These are phyloP conservation scores for Sporothrix pallida DNA, from an alignment of 2,329 filamentous ascomycete genomes.

Conservation along the genomic window DNA sequence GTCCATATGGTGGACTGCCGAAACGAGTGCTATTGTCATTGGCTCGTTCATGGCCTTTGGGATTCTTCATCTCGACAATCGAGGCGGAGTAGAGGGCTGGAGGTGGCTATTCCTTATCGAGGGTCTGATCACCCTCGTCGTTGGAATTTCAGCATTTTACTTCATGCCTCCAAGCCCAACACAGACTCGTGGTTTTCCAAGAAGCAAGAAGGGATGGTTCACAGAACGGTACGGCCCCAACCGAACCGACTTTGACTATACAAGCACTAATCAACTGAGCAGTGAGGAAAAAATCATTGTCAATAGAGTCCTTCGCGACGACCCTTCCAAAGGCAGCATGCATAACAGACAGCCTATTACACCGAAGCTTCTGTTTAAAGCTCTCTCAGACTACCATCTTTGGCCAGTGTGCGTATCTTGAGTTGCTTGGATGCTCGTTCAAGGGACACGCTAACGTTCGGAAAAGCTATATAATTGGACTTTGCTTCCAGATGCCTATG, in stretches of 20 bases:
- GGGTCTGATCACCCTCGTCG: conserved; percentile 51
- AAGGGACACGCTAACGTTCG: neutral
- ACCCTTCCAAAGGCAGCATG: conserved; percentile 65
- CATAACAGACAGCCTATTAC: conserved; percentile 65
- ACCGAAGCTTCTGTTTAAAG: conserved; percentile 55
- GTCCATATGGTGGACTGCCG: conserved; percentile 51
- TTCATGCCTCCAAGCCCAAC: conserved; percentile 60
- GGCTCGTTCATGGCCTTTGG: conserved; percentile 49
- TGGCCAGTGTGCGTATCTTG: conserved; percentile 54
- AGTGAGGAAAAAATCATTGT: conserved; percentile 64
- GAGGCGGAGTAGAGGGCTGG: conserved; percentile 48
- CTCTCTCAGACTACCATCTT: conserved; percentile 49
- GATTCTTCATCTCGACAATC: conserved; percentile 49
- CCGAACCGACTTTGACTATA: neutral
- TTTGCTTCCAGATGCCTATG: conserved; percentile 60
- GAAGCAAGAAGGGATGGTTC: conserved; percentile 64
- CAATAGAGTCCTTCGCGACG: conserved; percentile 63
- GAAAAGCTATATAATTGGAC: conserved; percentile 48
- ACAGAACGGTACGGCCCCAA: conserved; percentile 47
- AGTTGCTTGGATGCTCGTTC: neutral
- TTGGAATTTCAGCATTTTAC: conserved; percentile 60
- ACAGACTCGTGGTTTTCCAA: conserved; percentile 61
- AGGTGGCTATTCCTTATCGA: conserved; percentile 63
- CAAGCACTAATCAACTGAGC: neutral
- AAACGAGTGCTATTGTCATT: conserved; percentile 50